These are phyloP conservation scores for Leptodontidium sp. DNA, from an alignment of 2,329 filamentous ascomycete genomes.

Conservation along the genomic window DNA sequence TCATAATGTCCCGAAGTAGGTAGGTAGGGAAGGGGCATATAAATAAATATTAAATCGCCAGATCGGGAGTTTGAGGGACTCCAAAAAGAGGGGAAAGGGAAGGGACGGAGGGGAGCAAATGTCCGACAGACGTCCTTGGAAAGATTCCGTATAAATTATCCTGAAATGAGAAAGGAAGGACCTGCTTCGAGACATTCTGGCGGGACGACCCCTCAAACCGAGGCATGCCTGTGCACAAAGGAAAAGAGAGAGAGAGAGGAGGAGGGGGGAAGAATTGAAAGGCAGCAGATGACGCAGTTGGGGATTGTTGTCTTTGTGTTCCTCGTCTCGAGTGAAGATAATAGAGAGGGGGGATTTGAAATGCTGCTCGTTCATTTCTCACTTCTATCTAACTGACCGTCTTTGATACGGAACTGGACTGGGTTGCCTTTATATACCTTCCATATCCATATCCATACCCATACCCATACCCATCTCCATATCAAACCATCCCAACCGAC, in stretches of 20 bases:
- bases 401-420: neutral
- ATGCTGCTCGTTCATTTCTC: neutral
- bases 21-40: neutral
- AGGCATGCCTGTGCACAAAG: neutral
- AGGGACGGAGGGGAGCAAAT: neutral
- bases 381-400: neutral
- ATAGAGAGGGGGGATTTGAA: neutral
- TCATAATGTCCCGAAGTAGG: neutral
- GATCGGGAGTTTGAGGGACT: neutral
- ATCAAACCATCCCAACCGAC: neutral
- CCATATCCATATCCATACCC: neutral
- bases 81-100: neutral
- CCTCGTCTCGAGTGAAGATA: neutral
- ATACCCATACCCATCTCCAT: too few relatives aligned
- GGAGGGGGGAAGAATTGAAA: neutral
- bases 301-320: neutral
- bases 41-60: neutral
- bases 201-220: constrained; percentile 13
- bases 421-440: neutral
- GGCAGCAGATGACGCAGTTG: neutral
- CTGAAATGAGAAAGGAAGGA: neutral
- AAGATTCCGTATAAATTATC: constrained; percentile 10
- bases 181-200: constrained; percentile 8
- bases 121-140: constrained; percentile 6
- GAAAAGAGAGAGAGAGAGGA: neutral